A percentile compares a stretch with the other conserved stretches of the same genome.
phyloP scores from a whole-genome alignment of 176 grass and related monocot species.

The Alopecurus myosuroides region DNA sequence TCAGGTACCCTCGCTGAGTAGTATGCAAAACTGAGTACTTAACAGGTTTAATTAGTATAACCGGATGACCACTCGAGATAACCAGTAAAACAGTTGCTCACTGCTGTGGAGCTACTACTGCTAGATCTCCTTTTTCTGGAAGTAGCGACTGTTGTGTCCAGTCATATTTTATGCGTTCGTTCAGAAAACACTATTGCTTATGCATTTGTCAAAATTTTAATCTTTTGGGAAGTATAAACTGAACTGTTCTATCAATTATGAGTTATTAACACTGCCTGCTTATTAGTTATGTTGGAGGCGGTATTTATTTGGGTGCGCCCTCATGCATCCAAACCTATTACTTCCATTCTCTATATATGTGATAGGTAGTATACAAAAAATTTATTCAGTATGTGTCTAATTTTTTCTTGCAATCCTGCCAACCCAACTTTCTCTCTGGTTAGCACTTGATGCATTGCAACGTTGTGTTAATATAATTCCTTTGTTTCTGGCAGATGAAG shows the following conservation, averaged over 20 bases:
- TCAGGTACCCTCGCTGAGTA: too few relatives aligned
- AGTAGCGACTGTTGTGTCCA: too few relatives aligned
- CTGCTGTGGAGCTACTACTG: too few relatives aligned
- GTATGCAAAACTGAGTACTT: too few relatives aligned
- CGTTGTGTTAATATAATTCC: not conserved
- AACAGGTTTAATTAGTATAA: too few relatives aligned
- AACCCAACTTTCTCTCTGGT: not conserved
- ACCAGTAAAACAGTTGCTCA: too few relatives aligned
- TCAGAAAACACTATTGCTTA: not conserved
- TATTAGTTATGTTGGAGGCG: not conserved
- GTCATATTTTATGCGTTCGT: not conserved
- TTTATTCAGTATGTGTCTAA: not conserved
- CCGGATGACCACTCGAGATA: too few relatives aligned
- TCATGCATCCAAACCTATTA: not conserved
- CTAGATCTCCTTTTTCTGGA: too few relatives aligned
- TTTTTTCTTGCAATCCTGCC: not conserved
- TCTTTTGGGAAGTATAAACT: not conserved
- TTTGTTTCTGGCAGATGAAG: conserved; percentile 46
- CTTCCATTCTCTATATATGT: not conserved
- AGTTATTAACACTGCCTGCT: not conserved
- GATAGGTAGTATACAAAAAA: not conserved
- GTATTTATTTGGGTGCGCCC: not conserved
- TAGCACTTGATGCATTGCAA: not conserved
- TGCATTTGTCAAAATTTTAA: not conserved
- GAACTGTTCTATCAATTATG: conserved; percentile 4